Percentiles rank a stretch among this genome's conserved stretches.
Conservation (phyloP, 1,139 yeast species). For the Blastobotrys malaysiensis region DNA sequence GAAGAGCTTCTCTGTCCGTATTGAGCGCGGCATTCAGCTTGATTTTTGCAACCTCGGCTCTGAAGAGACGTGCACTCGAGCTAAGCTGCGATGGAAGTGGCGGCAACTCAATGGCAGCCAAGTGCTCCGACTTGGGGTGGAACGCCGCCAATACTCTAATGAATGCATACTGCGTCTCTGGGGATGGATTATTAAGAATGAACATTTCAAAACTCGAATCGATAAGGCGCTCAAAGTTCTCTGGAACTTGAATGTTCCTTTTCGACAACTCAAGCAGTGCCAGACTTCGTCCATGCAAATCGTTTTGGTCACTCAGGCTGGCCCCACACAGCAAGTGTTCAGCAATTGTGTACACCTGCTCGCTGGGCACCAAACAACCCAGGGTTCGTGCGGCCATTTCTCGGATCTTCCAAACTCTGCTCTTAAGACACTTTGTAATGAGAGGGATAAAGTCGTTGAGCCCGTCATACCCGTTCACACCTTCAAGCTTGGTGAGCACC, state of each 20-base stretch:
- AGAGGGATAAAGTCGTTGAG: slow-evolving; percentile 46
- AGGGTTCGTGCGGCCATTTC: slow-evolving; percentile 78
- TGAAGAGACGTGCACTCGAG: slow-evolving; percentile 24
- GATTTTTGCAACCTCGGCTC: slow-evolving; percentile 34
- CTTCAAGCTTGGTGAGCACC: slow-evolving; percentile 61
- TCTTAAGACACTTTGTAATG: slow-evolving; percentile 44
- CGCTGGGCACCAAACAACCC: slow-evolving; percentile 43
- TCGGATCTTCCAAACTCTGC: slow-evolving; percentile 72
- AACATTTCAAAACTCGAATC: slow-evolving; percentile 22
- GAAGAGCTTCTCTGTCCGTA: not conserved
- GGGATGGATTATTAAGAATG: slow-evolving; percentile 27
- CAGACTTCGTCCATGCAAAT: slow-evolving; percentile 52
- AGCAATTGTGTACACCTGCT: slow-evolving; percentile 25
- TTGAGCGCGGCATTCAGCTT: not conserved
- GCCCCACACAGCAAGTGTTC: slow-evolving; percentile 17
- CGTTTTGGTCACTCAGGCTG: slow-evolving; percentile 37
- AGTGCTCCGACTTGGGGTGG: slow-evolving; percentile 1
- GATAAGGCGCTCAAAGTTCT: slow-evolving; percentile 17
- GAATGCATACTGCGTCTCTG: slow-evolving; percentile 37
- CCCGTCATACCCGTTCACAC: slow-evolving; percentile 49
- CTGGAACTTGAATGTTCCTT: slow-evolving; percentile 8
- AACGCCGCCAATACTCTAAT: slow-evolving; percentile 28
- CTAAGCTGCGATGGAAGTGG: slow-evolving; percentile 2
- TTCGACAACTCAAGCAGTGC: slow-evolving; percentile 32
- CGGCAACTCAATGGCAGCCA: not conserved